Base-by-base conservation (phyloP, 2,329 filamentous ascomycete species). In the Xylaria sp. region DNA sequence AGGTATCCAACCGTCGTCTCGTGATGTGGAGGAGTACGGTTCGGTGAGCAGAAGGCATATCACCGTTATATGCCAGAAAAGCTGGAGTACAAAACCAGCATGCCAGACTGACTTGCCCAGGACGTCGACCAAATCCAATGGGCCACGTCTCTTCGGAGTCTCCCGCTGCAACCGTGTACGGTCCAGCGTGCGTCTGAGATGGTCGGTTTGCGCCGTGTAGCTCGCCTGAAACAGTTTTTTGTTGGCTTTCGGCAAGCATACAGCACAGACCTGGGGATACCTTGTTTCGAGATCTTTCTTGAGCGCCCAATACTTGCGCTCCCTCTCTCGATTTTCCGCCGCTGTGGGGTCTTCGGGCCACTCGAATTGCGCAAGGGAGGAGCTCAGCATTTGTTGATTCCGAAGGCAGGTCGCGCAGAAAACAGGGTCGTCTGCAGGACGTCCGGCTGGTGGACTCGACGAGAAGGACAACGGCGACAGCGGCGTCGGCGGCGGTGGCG, bases 191-290 rank as follows among this genome's bases (percentile, higher is more conserved):
- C 91, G 88, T 60, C 91, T 86, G 39, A 97, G 80, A 71, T 94
- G 88, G 74, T 97, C 93, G n/a, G 92, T 91, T 80, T 93, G 93
- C 34, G 94, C 94, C 39, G 90, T 91, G 78, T 97, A 97, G 9
- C 89, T 91, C 0, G 93, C 90, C 73, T 89, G 85, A 25, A 88
- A 86, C 62, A 98, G 89, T 70, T 90, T 87, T 44, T 87, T 83
- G 71, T 91, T 88, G 25, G 95, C 94, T 70, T 85, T 88, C 6
- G 90, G 91, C 72, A 92, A 91, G 80, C 96, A 99, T 55, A 89
- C 84, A 71, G 87, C 87, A 82, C 96, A 99, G 68, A 97, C 91
- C 77, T 96, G 94, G 0, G 96, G 96, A 77, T 98, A 98, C 59
- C 92, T 88, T 75, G 89, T 85, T 82, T 98, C 94, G 20, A 98